Evolutionary conservation across 2,329 filamentous ascomycete genomes (phyloP).

Genomic region (Cladosporium sp.): DNA sequence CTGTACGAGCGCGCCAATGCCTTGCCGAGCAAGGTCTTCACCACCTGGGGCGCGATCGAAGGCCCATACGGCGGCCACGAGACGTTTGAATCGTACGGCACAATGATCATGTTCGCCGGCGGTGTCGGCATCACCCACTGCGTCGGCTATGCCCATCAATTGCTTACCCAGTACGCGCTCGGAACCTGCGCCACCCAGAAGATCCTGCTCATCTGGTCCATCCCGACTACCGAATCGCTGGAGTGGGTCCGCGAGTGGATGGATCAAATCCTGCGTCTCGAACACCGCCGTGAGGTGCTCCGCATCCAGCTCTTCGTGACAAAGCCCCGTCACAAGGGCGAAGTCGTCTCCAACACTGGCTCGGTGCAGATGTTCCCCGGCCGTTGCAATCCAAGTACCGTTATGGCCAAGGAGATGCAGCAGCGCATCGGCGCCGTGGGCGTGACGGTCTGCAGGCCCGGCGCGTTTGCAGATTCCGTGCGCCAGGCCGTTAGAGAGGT

Average conservation of each 20-base stretch:
- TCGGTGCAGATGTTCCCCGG: conserved; percentile 58
- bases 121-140: conserved; percentile 78
- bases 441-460: conserved; percentile 58
- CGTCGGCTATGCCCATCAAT: conserved; percentile 66
- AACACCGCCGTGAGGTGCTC: conserved; percentile 52
- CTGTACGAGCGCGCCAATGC: conserved; percentile 62
- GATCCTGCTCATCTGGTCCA: conserved; percentile 70
- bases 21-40: conserved; percentile 55
- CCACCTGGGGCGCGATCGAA: conserved; percentile 62
- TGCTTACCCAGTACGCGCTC: conserved; percentile 62
- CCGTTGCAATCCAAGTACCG: conserved; percentile 48
- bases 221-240: conserved; percentile 63
- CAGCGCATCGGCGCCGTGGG: conserved; percentile 53
- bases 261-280: conserved; percentile 57
- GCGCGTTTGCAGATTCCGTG: conserved; percentile 57
- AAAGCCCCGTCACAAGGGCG: conserved; percentile 49
- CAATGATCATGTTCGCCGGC: conserved; percentile 70
- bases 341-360: conserved; percentile 51
- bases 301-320: conserved; percentile 58
- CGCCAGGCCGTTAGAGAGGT: conserved; percentile 47
- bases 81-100: conserved; percentile 67
- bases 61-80: conserved; percentile 71
- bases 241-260: conserved; percentile 60
- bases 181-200: conserved; percentile 66
- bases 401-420: conserved; percentile 52